phyloP scores from a whole-genome alignment of 257 asterid genomes.

The Forsythia viridissima region DNA sequence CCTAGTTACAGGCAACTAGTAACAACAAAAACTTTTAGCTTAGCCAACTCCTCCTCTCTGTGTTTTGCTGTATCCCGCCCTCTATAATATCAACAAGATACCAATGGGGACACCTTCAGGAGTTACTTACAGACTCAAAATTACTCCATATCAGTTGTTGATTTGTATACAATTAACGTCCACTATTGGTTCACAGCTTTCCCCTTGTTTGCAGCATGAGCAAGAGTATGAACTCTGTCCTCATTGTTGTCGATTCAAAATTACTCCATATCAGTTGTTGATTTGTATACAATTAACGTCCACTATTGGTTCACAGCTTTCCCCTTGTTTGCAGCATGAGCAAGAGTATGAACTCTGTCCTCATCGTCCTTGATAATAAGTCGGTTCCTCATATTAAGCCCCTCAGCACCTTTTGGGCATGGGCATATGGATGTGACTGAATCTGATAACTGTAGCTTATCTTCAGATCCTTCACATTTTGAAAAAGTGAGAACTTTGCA shows the following conservation, averaged over 20 bases:
- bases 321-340: neutral
- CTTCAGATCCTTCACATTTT: conserved; percentile 15
- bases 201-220: neutral
- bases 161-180: neutral
- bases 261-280: neutral
- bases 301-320: neutral
- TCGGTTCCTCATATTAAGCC: conserved; percentile 9
- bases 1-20: too few relatives aligned
- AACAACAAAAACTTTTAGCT: too few relatives aligned
- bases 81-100: too few relatives aligned
- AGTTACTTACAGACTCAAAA: neutral
- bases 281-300: neutral
- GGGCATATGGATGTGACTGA: neutral
- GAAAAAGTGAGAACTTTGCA: conserved; percentile 13
- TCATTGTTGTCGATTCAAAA: neutral
- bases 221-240: neutral
- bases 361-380: neutral
- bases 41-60: too few relatives aligned
- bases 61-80: too few relatives aligned
- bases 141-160: neutral
- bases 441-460: neutral
- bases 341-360: neutral
- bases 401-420: neutral
- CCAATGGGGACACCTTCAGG: too few relatives aligned
- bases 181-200: neutral